A percentile compares a stretch with the other conserved stretches of the same genome.
These are phyloP conservation scores for Gossypium arboreum DNA, from an alignment of 345 rosid species.

Conservation along the genomic window DNA sequence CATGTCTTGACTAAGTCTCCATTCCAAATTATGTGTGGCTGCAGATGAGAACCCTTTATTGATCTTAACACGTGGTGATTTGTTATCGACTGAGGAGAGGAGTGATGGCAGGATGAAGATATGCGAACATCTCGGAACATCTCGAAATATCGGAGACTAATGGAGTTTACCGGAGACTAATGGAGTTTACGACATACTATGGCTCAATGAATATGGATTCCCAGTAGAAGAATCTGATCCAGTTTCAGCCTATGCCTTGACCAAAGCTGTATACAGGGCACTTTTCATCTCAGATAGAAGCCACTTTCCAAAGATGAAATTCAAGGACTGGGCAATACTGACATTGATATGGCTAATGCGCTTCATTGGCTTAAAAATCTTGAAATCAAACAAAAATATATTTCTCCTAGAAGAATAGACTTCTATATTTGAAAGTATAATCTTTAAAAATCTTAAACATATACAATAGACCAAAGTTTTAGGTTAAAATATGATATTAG, in stretches of 20 bases:
- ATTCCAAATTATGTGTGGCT: neutral
- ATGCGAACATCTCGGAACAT: conserved; percentile 35
- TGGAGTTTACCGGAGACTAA: conserved; percentile 40
- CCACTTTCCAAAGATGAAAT: conserved; percentile 37
- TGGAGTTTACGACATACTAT: conserved; percentile 46
- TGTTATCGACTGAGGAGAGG: conserved; percentile 40
- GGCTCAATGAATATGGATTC: conserved; percentile 54
- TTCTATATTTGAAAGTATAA: too few species aligned
- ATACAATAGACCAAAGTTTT: too few species aligned
- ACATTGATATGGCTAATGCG: conserved; percentile 32
- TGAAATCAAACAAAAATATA: too few species aligned
- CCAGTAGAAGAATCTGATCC: conserved; percentile 53
- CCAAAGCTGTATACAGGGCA: conserved; percentile 47
- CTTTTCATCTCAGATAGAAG: conserved; percentile 49
- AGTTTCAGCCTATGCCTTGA: conserved; percentile 37
- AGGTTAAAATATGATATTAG: too few species aligned
- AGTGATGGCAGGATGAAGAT: conserved; percentile 45
- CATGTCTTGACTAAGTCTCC: neutral
- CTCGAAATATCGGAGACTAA: conserved; percentile 36
- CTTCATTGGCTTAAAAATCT: conserved; percentile 21
- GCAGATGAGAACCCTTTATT: conserved; percentile 54
- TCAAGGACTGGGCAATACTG: conserved; percentile 32
- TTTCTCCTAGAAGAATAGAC: too few species aligned
- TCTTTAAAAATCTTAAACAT: too few species aligned
- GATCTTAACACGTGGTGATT: conserved; percentile 57